These are phyloP conservation scores for Miamiensis avidus DNA, from an alignment of 169 alveolate genomes.

Conservation along the genomic window DNA sequence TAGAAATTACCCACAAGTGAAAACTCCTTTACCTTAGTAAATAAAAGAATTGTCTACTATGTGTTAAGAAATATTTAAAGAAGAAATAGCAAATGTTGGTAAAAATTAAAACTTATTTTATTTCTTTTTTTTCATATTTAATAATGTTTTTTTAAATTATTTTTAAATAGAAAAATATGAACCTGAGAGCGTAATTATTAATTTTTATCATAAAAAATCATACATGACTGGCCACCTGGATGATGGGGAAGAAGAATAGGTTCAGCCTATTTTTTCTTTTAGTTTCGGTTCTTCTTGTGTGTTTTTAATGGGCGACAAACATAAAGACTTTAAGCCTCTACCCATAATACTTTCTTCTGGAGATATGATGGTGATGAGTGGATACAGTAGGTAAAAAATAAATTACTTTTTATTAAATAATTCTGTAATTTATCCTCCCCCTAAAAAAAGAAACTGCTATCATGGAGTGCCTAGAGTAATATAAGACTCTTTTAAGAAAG, in stretches of 20 bases:
- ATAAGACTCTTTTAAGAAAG: slow-evolving; percentile 15
- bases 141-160: too few species aligned
- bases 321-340: slow-evolving; percentile 28
- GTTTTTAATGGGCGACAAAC: slow-evolving; percentile 28
- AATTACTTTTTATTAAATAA: too few species aligned
- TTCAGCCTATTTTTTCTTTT: slow-evolving; percentile 21
- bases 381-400: too few species aligned
- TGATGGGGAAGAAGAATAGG: slow-evolving; percentile 32
- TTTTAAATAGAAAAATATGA: neutral
- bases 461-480: slow-evolving; percentile 40
- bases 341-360: slow-evolving; percentile 31
- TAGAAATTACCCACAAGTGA: slow-evolving; percentile 27
- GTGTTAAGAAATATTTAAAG: slow-evolving; percentile 15
- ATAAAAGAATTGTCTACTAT: slow-evolving; percentile 17
- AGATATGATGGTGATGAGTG: slow-evolving; percentile 40
- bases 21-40: slow-evolving; percentile 19
- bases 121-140: too few species aligned
- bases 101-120: neutral
- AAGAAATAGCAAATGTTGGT: slow-evolving; percentile 2
- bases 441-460: slow-evolving; percentile 30
- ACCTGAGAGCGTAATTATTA: slow-evolving; percentile 30
- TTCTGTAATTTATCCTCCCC: too few species aligned
- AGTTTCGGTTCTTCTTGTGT: slow-evolving; percentile 35
- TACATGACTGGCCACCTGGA: slow-evolving; percentile 45
- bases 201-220: slow-evolving; percentile 20